These are phyloP conservation scores for Microdochium nivale DNA, from an alignment of 2,329 filamentous ascomycete species.

Conservation along the genomic window DNA sequence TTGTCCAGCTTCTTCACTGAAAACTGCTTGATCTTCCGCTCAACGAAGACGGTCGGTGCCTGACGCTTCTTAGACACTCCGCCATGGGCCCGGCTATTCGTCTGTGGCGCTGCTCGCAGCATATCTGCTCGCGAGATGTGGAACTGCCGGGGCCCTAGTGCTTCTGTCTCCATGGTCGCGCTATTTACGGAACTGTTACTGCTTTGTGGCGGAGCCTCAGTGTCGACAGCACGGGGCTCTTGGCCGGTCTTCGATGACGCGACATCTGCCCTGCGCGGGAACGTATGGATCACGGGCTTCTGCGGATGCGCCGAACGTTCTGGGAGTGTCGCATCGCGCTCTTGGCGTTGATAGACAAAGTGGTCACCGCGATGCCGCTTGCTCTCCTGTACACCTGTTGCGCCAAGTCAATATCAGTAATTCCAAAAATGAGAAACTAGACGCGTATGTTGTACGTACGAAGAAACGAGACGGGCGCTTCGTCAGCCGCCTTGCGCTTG, in stretches of 20 bases:
- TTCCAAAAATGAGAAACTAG: conserved; percentile 2
- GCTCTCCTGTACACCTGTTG: conserved; percentile 40
- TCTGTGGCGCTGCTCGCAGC: conserved; percentile 17
- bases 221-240: conserved; percentile 4
- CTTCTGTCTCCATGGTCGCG: conserved; percentile 2
- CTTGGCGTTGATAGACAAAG: conserved; percentile 49
- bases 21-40: conserved; percentile 32
- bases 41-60: conserved; percentile 45
- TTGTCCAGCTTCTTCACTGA: conserved; percentile 13
- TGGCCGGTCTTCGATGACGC: conserved; percentile 12
- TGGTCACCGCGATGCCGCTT: conserved; percentile 44
- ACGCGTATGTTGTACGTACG: conserved; percentile 29
- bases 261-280: conserved; percentile 27
- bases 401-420: conserved; percentile 5
- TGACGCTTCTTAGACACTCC: conserved; percentile 33
- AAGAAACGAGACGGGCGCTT: conserved; percentile 45
- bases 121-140: conserved; percentile 43
- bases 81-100: conserved; percentile 13
- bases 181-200: conserved; percentile 3
- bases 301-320: conserved; percentile 12
- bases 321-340: conserved; percentile 19
- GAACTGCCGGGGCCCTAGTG: conserved; percentile 35
- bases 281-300: conserved; percentile 40
- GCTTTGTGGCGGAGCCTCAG: background rate
- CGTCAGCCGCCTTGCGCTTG: conserved; percentile 50